Percentiles rank a stretch among this genome's conserved stretches.
Conservation (phyloP, 139 green algal species). For the Micromonas pusilla region DNA sequence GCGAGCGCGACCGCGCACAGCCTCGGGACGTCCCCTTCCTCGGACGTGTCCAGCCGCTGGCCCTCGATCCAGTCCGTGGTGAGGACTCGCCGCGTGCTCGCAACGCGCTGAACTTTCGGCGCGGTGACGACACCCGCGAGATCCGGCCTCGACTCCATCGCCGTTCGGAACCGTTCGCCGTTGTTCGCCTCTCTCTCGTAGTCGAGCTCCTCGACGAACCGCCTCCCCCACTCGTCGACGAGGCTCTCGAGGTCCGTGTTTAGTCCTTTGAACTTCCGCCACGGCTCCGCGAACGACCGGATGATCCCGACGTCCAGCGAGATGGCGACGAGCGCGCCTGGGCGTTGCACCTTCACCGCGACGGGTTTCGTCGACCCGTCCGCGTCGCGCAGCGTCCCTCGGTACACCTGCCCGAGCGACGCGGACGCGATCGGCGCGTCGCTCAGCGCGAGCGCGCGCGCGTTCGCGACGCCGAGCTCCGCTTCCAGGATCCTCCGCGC, state of each 20-base stretch:
- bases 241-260: conserved; percentile 39
- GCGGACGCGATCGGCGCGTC: conserved; percentile 28
- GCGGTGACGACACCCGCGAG: conserved; percentile 38
- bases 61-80: conserved; percentile 41
- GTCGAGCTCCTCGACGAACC: conserved; percentile 41
- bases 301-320: conserved; percentile 39
- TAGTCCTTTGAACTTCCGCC: conserved; percentile 13
- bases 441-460: background rate
- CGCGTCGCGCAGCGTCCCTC: background rate
- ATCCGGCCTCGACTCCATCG: conserved; percentile 68
- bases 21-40: conserved; percentile 28
- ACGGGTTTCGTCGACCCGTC: conserved; percentile 19
- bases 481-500: conserved; percentile 21
- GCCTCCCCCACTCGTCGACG: conserved; percentile 39
- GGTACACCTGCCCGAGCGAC: conserved; percentile 38
- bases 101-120: conserved; percentile 1
- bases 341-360: conserved; percentile 43
- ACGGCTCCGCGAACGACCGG: conserved; percentile 28
- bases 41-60: conserved; percentile 21
- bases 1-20: conserved; percentile 35
- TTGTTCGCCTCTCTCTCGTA: conserved; percentile 37
- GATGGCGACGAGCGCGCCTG: conserved; percentile 32
- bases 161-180: conserved; percentile 44
- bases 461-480: conserved; percentile 21
- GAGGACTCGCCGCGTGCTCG: conserved; percentile 23